A percentile compares a stretch with the other conserved stretches of the same genome.
Evolutionary conservation across 1,139 yeast genomes (phyloP).

Genomic region (Geotrichum siamense): DNA sequence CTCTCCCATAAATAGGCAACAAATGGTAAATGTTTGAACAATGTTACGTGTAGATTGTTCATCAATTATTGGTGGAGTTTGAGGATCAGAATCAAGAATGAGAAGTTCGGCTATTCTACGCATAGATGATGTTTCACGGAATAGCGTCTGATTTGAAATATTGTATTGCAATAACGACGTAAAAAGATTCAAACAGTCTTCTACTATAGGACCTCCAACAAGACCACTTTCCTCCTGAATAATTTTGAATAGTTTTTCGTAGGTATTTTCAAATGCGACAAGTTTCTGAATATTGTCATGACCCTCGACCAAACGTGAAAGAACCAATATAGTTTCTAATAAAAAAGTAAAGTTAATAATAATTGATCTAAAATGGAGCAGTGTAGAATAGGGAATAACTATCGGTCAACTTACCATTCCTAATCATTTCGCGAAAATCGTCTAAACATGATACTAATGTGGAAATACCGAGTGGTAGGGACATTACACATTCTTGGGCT

Average conservation of each 20-base stretch:
- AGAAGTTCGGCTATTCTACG: constrained; percentile 56
- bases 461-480: constrained; percentile 74
- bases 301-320: constrained; percentile 74
- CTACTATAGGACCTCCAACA: constrained; percentile 82
- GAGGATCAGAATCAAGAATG: constrained; percentile 31
- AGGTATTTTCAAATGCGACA: constrained; percentile 91
- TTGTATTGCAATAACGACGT: constrained; percentile 71
- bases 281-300: constrained; percentile 84
- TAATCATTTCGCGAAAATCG: constrained; percentile 76
- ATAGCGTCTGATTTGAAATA: constrained; percentile 83
- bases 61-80: constrained; percentile 37
- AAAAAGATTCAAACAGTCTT: constrained; percentile 75
- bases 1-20: constrained; percentile 64
- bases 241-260: constrained; percentile 69
- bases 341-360: not conserved
- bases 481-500: constrained; percentile 66
- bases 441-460: constrained; percentile 61
- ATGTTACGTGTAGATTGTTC: constrained; percentile 65
- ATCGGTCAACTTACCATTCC: constrained; percentile 42
- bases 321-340: constrained; percentile 58
- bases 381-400: too few relatives aligned
- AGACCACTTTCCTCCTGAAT: constrained; percentile 86
- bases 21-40: constrained; percentile 60
- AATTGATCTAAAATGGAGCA: not conserved
- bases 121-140: constrained; percentile 76